phyloP scores from a whole-genome alignment of 73 alveolate species.

The Paramecium octaurelia region DNA sequence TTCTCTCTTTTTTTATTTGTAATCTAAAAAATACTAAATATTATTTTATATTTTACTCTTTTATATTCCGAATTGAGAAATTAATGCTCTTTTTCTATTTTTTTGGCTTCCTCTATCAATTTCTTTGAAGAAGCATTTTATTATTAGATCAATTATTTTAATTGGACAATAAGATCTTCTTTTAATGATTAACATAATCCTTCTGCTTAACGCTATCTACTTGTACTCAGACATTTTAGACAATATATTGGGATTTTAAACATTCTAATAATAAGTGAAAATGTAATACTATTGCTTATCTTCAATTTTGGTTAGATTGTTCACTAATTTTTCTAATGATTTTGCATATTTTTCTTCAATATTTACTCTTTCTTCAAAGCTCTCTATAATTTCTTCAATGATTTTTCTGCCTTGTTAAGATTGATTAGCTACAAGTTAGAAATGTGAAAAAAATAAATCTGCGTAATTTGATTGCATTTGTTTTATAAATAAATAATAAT shows the following conservation, averaged over 20 bases:
- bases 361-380: slow-evolving; percentile 29
- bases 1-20: neutral
- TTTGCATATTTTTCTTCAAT: slow-evolving; percentile 36
- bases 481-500: neutral
- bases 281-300: neutral
- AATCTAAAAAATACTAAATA: slow-evolving; percentile 10
- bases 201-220: slow-evolving; percentile 36
- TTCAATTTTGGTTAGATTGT: neutral
- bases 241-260: slow-evolving; percentile 43
- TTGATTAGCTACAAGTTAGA: neutral
- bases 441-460: neutral
- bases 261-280: neutral
- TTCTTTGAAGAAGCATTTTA: neutral
- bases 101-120: slow-evolving; percentile 26
- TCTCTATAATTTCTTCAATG: neutral
- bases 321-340: slow-evolving; percentile 33
- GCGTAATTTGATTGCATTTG: neutral
- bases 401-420: neutral
- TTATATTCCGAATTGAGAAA: neutral
- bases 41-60: neutral
- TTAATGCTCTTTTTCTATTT: slow-evolving; percentile 3
- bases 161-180: neutral
- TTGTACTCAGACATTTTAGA: neutral
- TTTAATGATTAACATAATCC: slow-evolving; percentile 31
- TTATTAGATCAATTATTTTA: neutral